phyloP scores from a whole-genome alignment of 805 yeast genomes.

The Lipomyces sp. region DNA sequence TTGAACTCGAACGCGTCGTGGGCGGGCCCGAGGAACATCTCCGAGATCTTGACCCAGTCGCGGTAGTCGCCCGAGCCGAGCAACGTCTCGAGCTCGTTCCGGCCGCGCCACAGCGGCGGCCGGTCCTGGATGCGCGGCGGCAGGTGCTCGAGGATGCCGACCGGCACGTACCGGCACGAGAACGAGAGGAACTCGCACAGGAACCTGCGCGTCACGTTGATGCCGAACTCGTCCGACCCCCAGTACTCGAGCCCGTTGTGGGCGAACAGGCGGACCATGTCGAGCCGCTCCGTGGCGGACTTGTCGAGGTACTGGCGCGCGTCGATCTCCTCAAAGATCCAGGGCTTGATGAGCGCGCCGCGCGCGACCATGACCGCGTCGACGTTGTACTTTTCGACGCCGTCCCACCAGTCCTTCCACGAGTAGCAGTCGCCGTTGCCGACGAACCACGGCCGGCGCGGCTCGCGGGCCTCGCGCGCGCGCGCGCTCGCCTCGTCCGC shows the following conservation, averaged over 20 bases:
- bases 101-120: constrained; percentile 89
- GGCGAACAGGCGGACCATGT: constrained; percentile 64
- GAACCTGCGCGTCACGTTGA: constrained; percentile 80
- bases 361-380: constrained; percentile 97
- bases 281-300: constrained; percentile 83
- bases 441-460: constrained; percentile 59
- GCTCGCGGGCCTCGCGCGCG: constrained; percentile 43
- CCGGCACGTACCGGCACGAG: constrained; percentile 90
- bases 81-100: constrained; percentile 87
- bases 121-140: constrained; percentile 91
- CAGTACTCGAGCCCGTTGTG: constrained; percentile 88
- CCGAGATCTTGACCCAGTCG: constrained; percentile 96
- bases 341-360: constrained; percentile 96
- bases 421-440: constrained; percentile 95
- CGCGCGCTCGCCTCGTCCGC: constrained; percentile 36
- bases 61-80: constrained; percentile 78
- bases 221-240: constrained; percentile 96
- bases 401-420: constrained; percentile 82
- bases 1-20: constrained; percentile 69
- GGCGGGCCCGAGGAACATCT: constrained; percentile 89
- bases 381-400: constrained; percentile 60
- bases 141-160: constrained; percentile 81
- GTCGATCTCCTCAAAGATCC: constrained; percentile 97
- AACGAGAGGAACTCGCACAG: constrained; percentile 93
- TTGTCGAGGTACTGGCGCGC: constrained; percentile 87